phyloP scores from a whole-genome alignment of 495 filamentous ascomycete genomes.

The Monascus purpureus region DNA sequence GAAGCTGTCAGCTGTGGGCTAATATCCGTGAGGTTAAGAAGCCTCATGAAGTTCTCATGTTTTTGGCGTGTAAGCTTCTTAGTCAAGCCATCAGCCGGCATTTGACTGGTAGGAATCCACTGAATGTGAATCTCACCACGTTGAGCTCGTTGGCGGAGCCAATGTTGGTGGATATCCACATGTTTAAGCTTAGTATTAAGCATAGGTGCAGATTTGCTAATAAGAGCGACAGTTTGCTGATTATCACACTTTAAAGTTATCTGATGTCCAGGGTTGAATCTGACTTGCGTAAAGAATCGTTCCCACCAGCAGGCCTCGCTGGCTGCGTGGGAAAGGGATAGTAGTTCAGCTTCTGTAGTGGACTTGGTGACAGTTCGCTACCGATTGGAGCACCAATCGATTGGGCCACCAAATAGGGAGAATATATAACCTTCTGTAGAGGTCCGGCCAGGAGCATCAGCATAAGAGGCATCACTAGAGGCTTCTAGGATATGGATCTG shows the following conservation, averaged over 20 bases:
- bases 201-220: not conserved
- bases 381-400: slow-evolving; percentile 12
- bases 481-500: not conserved
- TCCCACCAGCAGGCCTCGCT: slow-evolving; percentile 3
- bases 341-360: slow-evolving; percentile 9
- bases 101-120: slow-evolving; percentile 3
- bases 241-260: not conserved
- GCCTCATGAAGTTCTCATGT: slow-evolving; percentile 4
- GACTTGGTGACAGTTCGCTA: slow-evolving; percentile 10
- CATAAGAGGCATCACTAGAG: slow-evolving; percentile 8
- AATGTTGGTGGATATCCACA: slow-evolving; percentile 8
- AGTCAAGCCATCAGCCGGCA: slow-evolving; percentile 7
- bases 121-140: not conserved
- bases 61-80: slow-evolving; percentile 4
- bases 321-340: slow-evolving; percentile 3
- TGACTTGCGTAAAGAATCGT: not conserved
- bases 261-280: not conserved
- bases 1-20: too few species aligned
- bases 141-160: slow-evolving; percentile 6
- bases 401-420: slow-evolving; percentile 5
- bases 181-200: slow-evolving; percentile 7
- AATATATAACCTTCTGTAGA: slow-evolving; percentile 9
- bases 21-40: too few species aligned
- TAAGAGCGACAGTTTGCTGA: not conserved
- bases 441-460: slow-evolving; percentile 6